Evolutionary conservation across 2,329 filamentous ascomycete genomes (phyloP), one percentile per base, ranked within the genome.

Genomic region (Trichoderma sp.): DNA sequence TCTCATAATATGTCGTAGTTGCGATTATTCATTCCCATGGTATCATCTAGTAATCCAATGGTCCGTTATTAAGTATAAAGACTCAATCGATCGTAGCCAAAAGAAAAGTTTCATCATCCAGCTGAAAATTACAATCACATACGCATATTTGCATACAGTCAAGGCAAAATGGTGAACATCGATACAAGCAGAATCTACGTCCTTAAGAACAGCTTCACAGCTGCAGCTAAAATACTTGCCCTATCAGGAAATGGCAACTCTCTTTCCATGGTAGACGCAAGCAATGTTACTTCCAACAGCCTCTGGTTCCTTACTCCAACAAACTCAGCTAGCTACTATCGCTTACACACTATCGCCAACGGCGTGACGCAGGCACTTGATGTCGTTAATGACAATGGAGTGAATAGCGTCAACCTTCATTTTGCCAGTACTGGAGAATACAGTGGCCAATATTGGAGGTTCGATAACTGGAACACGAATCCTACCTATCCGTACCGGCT

Each of bases 121-220:
- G 43, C 43, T n/a, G 3, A 58, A 58, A 17, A n/a, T 43, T 17
- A 58, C 8, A 28, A 32, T 11, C 26, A 9, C 17, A 36, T 23
- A 34, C 58, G 6, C 39, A 61, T 17, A 36, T 30, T 13, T 23
- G 43, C 12, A 67, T 17, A 43, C 3, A 32, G 6, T 23, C 55
- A 28, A 17, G 20, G 3, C 34, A 79, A 69, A 8, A 69, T 69
- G 67, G 43, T 39, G 5, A 9, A 39, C 17, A 53, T 62, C 26
- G 30, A 36, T 15, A 69, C 67, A 13, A 28, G 39, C 28, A 34
- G 26, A n/a, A 62, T 61, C 20, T 69, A 69, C 13, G 55, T 62
- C 28, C 26, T 69, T 2, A 69, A 50, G 32, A 69, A 69, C 11
- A 39, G 67, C 67, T 69, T 50, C 11, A 69, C 67, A 9, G 43